Base-by-base conservation (phyloP, 1,284 basidiomycete species). In the Austroboletus niveus region DNA sequence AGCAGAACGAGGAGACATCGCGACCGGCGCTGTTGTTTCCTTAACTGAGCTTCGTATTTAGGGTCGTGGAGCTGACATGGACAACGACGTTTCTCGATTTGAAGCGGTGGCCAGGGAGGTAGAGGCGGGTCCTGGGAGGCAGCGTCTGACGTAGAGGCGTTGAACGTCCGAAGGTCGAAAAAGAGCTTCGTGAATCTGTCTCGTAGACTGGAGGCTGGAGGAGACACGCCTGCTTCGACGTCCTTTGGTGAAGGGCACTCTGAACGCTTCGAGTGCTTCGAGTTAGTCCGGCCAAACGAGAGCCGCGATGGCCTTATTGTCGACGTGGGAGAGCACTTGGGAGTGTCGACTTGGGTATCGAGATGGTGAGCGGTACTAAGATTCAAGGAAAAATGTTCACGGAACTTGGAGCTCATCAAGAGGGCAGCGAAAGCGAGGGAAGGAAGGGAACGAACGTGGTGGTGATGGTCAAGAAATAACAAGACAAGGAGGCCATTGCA, bases 281-380 rank as follows among this genome's bases (percentile, higher is more conserved):
- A 60, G 11, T 53, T 45, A 22, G 46, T 52, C 40, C 49, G 45
- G 34, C 55, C 54, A 44, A 58, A 57, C 34, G 54, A 69, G 30
- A 53, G 53, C 49, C 53, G 57, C 24, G 57, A 60, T 9, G 59
- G 62, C 11, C 42, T 41, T 40, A 61, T 53, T 17, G 68, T 68
- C n/a, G 71, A 68, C 17, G 64, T 68, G 46, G 72, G 65, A 17
- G 72, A 72, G 59, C 73, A 72, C 47, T 60, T 72, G 45, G 72
- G 72, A 4, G 45, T 54, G 46, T 65, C 65, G 42, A 60, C 11
- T 0, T 55, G 55, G 3, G 48, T 14, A 49, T 62, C 51, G 38
- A 44, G 30, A 40, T 53, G 47, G 9, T 50, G 42, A 22, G 48
- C 41, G 15, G 57, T 55, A 24, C 22, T 5, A 48, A 53, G 35